A percentile compares a stretch with the other conserved stretches of the same genome.
Conservation (phyloP, 1,139 yeast genomes). For the Magnusiomyces ingens region DNA sequence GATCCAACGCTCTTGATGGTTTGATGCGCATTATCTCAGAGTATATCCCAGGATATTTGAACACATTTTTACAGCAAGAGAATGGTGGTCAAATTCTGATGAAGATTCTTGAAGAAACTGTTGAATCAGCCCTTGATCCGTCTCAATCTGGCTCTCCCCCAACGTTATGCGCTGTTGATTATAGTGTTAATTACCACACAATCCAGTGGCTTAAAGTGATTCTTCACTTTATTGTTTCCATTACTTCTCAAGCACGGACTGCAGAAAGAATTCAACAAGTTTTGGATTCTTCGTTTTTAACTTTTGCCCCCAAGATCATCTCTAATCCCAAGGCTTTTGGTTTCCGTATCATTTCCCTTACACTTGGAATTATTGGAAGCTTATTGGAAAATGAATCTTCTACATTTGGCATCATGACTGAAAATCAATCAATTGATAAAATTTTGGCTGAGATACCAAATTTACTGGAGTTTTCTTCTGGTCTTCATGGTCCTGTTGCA, state of each 20-base stretch:
- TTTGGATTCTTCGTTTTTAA: constrained; percentile 73
- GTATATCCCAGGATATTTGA: constrained; percentile 38
- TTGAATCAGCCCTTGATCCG: constrained; percentile 53
- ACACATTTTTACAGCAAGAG: constrained; percentile 50
- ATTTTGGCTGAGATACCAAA: constrained; percentile 49
- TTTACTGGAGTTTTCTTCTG: constrained; percentile 50
- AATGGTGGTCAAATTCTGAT: constrained; percentile 64
- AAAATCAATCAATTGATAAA: constrained; percentile 65
- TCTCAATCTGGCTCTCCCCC: constrained; percentile 47
- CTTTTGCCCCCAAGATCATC: constrained; percentile 54
- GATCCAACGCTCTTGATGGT: constrained; percentile 61
- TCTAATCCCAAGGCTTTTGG: constrained; percentile 61
- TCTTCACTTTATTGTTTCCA: constrained; percentile 56
- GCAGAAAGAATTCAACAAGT: constrained; percentile 72
- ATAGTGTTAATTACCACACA: constrained; percentile 57
- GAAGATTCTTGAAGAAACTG: constrained; percentile 56
- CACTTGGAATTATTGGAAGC: constrained; percentile 60
- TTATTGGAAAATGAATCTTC: constrained; percentile 91
- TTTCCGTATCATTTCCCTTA: constrained; percentile 53
- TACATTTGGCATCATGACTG: constrained; percentile 72
- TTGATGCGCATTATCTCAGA: constrained; percentile 49
- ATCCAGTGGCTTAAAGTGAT: constrained; percentile 41
- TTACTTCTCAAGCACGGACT: constrained; percentile 68
- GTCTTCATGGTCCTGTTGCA: constrained; percentile 56
- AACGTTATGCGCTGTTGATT: constrained; percentile 47